Evolutionary conservation across 2,329 filamentous ascomycete species (phyloP).

Genomic region (Microdochium bolleyi): DNA sequence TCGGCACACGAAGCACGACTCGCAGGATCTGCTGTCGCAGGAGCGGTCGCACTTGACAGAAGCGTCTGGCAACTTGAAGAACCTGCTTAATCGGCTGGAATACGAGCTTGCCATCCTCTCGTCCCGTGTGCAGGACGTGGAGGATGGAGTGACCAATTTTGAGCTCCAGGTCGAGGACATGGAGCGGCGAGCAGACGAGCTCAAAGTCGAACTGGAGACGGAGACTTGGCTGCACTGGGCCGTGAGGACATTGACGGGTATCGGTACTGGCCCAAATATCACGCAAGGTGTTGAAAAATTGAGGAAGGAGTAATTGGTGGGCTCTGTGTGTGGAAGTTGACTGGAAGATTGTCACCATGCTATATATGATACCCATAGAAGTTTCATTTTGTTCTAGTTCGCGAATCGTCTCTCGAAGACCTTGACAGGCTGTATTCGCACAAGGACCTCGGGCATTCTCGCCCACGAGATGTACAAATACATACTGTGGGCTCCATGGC

Average conservation of each 20-base stretch:
- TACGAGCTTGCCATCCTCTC: slow-evolving; percentile 82
- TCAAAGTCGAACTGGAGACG: slow-evolving; percentile 55
- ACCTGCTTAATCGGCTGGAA: slow-evolving; percentile 76
- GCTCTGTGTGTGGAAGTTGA: no score
- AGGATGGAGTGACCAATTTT: slow-evolving; percentile 73
- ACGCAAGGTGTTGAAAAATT: slow-evolving; percentile 14
- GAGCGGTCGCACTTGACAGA: slow-evolving; percentile 65
- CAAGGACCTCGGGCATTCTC: no score
- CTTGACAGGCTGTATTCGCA: no score
- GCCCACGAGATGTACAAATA: no score
- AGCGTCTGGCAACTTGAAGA: slow-evolving; percentile 69
- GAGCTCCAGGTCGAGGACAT: slow-evolving; percentile 69
- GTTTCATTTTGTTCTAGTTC: background rate
- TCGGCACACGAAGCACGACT: slow-evolving; percentile 56
- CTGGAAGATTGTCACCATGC: background rate
- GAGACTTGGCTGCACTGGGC: slow-evolving; percentile 60
- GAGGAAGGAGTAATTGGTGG: background rate
- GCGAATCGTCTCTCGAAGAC: no score
- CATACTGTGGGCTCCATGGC: no score
- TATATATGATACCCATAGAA: background rate
- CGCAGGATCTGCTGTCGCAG: slow-evolving; percentile 60
- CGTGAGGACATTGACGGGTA: slow-evolving; percentile 51
- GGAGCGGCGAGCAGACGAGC: slow-evolving; percentile 53
- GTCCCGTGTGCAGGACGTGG: slow-evolving; percentile 77
- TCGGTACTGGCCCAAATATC: slow-evolving; percentile 53